Conservation (phyloP, 306 rosid species). For the Hylodesmum podocarpum region DNA sequence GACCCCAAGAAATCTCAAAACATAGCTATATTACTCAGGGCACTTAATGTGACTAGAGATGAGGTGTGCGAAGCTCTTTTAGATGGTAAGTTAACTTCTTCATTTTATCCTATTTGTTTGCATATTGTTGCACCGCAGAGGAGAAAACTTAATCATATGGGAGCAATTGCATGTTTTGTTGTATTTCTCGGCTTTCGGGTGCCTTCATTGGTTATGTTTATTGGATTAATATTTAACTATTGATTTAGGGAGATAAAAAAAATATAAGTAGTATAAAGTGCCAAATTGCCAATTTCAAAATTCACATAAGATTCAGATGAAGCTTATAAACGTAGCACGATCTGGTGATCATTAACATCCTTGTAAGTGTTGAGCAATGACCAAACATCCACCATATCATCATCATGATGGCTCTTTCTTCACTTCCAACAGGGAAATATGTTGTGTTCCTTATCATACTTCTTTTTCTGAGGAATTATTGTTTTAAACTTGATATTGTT, state of each 20-base stretch:
- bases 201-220: background rate
- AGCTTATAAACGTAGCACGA: background rate
- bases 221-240: background rate
- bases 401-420: background rate
- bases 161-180: background rate
- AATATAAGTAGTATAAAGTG: background rate
- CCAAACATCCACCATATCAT: background rate
- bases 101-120: slow-evolving; percentile 18
- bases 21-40: slow-evolving; percentile 91
- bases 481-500: background rate
- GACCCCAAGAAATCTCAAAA: slow-evolving; percentile 97
- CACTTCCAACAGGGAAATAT: background rate
- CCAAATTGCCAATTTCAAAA: background rate
- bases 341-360: background rate
- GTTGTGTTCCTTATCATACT: background rate
- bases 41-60: slow-evolving; percentile 88
- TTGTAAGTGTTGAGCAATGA: background rate
- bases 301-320: background rate
- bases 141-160: no score
- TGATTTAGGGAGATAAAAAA: slow-evolving; percentile 15
- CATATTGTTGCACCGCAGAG: background rate
- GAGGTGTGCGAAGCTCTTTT: slow-evolving; percentile 92
- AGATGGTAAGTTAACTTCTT: slow-evolving; percentile 61
- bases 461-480: background rate
- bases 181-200: background rate